Evolutionary conservation across 768 basidiomycete genomes (phyloP).

Genomic region (Serendipita sp.): DNA sequence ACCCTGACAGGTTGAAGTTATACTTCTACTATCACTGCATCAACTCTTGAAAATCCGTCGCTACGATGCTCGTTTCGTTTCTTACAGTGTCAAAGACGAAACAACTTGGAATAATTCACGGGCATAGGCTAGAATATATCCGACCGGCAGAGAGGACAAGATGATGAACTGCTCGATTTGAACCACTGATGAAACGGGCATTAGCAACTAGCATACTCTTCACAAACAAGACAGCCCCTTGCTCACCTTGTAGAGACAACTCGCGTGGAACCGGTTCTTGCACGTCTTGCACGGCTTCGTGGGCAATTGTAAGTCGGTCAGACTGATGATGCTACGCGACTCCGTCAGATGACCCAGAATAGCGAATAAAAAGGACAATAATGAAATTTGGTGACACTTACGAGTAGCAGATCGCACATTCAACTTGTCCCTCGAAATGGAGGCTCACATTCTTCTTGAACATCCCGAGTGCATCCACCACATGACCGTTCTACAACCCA

Average conservation of each 20-base stretch:
- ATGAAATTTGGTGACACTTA: constrained; percentile 23
- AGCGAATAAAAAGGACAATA: background rate
- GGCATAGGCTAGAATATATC: constrained; percentile 32
- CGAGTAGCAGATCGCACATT: constrained; percentile 96
- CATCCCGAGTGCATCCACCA: constrained; percentile 70
- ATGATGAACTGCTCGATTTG: constrained; percentile 73
- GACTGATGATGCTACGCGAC: constrained; percentile 61
- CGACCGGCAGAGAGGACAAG: constrained; percentile 80
- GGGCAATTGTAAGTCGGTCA: constrained; percentile 75
- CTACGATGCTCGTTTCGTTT: no score
- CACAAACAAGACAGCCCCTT: background rate
- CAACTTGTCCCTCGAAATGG: constrained; percentile 90
- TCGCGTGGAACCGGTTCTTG: constrained; percentile 85
- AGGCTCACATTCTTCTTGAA: constrained; percentile 90
- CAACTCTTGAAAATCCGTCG: no score
- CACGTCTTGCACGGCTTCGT: constrained; percentile 87
- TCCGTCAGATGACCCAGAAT: background rate
- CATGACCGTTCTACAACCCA: constrained; percentile 60
- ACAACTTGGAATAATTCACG: background rate
- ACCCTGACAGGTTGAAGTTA: no score
- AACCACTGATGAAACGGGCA: constrained; percentile 47
- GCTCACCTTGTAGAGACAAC: constrained; percentile 73
- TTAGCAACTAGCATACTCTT: constrained; percentile 6
- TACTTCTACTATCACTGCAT: no score
- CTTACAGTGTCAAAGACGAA: no score